Percentiles rank a stretch among this genome's conserved stretches.
Conservation (phyloP, 2,329 filamentous ascomycete genomes). For the Trichoderma asperellum region DNA sequence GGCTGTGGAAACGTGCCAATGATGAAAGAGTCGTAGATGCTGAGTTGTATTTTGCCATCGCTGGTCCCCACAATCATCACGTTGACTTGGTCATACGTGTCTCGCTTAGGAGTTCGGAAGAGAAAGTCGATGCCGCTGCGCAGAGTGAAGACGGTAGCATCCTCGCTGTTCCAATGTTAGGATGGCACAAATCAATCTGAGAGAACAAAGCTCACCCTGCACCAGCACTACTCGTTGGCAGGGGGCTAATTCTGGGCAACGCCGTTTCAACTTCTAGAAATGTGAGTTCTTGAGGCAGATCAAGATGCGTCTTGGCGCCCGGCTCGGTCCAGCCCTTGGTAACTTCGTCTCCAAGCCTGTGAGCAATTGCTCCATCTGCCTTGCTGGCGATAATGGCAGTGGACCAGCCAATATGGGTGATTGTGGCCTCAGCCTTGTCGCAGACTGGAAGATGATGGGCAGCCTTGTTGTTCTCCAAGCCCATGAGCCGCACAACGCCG, state of each 20-base stretch:
- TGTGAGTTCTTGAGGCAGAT: slow-evolving; percentile 74
- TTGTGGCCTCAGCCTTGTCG: slow-evolving; percentile 47
- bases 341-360: slow-evolving; percentile 30
- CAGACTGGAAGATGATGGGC: slow-evolving; percentile 70
- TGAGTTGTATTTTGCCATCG: slow-evolving; percentile 73
- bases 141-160: slow-evolving; percentile 69
- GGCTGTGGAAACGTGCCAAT: slow-evolving; percentile 68
- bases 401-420: slow-evolving; percentile 60
- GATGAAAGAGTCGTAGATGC: slow-evolving; percentile 83
- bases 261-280: slow-evolving; percentile 76
- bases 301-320: slow-evolving; percentile 38
- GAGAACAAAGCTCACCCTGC: slow-evolving; percentile 56
- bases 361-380: slow-evolving; percentile 29
- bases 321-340: slow-evolving; percentile 21
- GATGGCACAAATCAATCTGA: background rate
- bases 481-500: slow-evolving; percentile 74
- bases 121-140: slow-evolving; percentile 70
- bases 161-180: slow-evolving; percentile 45
- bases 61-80: slow-evolving; percentile 75
- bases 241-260: slow-evolving; percentile 73
- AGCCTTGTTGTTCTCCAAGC: slow-evolving; percentile 78
- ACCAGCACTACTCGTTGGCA: slow-evolving; percentile 65
- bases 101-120: slow-evolving; percentile 64
- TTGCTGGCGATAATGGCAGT: slow-evolving; percentile 48
- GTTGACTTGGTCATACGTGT: slow-evolving; percentile 75